Evolutionary conservation across 1,284 basidiomycete genomes (phyloP), one percentile per base, ranked within the genome.

Genomic region (Hypsizygus ulmarius): DNA sequence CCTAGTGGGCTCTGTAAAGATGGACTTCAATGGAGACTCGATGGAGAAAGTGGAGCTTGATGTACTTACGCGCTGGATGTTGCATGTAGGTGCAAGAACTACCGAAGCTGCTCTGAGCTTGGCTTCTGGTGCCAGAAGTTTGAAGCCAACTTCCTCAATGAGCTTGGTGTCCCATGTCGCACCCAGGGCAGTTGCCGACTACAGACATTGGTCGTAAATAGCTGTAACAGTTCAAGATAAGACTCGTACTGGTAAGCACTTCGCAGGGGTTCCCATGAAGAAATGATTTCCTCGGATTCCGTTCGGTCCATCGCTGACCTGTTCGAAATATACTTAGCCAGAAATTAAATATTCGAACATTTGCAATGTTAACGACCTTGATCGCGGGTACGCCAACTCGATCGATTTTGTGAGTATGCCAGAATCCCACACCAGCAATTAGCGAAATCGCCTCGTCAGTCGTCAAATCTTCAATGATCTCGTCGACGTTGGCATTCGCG

Each of bases 231-330:
- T 16, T 38, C 39, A 34, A 9, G 12, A 21, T 12, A 28, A 38
- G 15, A 58, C 66, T 51, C 48, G 15, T 55, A 77, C 74, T 7
- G 81, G 78, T 33, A 82, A 68, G 56, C 77, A 79, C 59, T 82
- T 82, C 10, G 81, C 81, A 15, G 80, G 81, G 0, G 79, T 81
- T 3, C 77, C 69, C 77, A 81, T 82, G 53, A 82, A 79, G 67
- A 82, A 83, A 56, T 78, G 77, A 56, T 79, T 79, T 27, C 81
- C 81, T 54, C 81, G 66, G 35, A 72, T 63, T 46, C 83, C 83
- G 53, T 84, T 90, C 0, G 87, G 84, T 1, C 85, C 86, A 69
- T 87, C 86, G 65, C 81, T 84, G 56, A 85, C 81, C 81, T 83
- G 39, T 12, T 15, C 28, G 45, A n/a, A 43, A 12, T 19, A 12